Percentiles rank a stretch among this genome's conserved stretches.
Conservation (phyloP, 192 early-diverging fungal genomes). For the Podila horticola region DNA sequence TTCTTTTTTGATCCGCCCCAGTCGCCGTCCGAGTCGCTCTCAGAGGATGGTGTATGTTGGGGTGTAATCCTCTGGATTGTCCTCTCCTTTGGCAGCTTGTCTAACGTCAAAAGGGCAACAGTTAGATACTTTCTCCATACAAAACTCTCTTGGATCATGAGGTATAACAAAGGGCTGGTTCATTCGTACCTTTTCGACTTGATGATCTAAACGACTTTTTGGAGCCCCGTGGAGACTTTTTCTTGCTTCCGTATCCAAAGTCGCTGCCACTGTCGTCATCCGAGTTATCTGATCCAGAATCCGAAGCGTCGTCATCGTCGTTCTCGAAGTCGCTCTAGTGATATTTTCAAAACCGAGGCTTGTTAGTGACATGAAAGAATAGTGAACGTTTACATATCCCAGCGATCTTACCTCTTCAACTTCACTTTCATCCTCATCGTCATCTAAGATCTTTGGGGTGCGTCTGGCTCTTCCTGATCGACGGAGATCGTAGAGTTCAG, state of each 20-base stretch:
- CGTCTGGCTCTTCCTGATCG: constrained; percentile 63
- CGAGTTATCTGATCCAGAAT: constrained; percentile 32
- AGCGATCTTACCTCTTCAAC: neutral
- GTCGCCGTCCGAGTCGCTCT: constrained; percentile 47
- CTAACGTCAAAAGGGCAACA: neutral
- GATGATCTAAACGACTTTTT: constrained; percentile 48
- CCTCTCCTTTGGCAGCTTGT: constrained; percentile 21
- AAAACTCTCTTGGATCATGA: neutral
- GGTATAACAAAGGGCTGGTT: neutral
- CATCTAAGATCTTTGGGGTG: constrained; percentile 45
- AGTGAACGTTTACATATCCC: too few relatives aligned
- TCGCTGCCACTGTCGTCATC: constrained; percentile 56
- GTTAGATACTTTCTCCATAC: too few relatives aligned
- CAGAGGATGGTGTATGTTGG: constrained; percentile 32
- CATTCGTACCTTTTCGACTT: constrained; percentile 32
- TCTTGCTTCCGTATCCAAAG: constrained; percentile 50
- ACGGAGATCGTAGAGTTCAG: constrained; percentile 73
- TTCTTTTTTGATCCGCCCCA: constrained; percentile 37
- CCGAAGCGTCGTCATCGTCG: constrained; percentile 40
- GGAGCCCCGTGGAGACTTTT: constrained; percentile 51
- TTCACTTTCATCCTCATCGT: constrained; percentile 44
- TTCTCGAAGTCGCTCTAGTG: constrained; percentile 51
- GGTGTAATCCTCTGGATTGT: constrained; percentile 24
- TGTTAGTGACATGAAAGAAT: too few relatives aligned
- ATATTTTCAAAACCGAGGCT: neutral